These are phyloP conservation scores for Moniliophthora roreri DNA, from an alignment of 1,284 basidiomycete species.

Conservation along the genomic window DNA sequence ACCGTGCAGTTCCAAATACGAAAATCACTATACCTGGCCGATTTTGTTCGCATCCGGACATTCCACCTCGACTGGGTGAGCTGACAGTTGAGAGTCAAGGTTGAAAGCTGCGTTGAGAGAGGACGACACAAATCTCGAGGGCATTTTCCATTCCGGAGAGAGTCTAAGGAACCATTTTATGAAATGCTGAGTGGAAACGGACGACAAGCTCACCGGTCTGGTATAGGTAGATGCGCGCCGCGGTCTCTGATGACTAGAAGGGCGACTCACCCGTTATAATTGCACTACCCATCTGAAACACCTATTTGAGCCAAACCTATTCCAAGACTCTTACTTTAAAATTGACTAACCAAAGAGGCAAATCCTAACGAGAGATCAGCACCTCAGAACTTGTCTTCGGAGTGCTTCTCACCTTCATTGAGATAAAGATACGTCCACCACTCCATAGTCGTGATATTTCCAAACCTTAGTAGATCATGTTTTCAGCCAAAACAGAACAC, in stretches of 20 bases:
- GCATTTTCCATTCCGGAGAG: conserved; percentile 77
- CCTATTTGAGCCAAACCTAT: neutral
- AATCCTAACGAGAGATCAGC: conserved; percentile 59
- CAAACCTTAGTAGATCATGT: conserved; percentile 58
- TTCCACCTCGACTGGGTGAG: conserved; percentile 94
- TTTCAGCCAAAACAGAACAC: conserved; percentile 1
- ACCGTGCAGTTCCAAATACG: neutral
- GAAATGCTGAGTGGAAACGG: neutral
- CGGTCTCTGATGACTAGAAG: neutral
- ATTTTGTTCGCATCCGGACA: conserved; percentile 88
- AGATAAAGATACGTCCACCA: conserved; percentile 94
- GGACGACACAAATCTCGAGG: conserved; percentile 67
- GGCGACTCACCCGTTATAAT: conserved; percentile 75
- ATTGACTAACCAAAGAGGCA: conserved; percentile 68
- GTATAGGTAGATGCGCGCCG: conserved; percentile 6
- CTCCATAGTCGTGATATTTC: conserved; percentile 89
- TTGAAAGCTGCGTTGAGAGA: conserved; percentile 68
- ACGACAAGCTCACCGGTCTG: conserved; percentile 47
- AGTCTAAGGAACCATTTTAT: conserved; percentile 47
- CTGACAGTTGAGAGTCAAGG: conserved; percentile 89
- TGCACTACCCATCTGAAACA: conserved; percentile 81
- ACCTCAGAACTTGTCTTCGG: conserved; percentile 4
- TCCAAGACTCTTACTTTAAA: conserved; percentile 8
- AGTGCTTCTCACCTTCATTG: conserved; percentile 61
- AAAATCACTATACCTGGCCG: conserved; percentile 33